Evolutionary conservation across 495 filamentous ascomycete genomes (phyloP).

Genomic region (Xylaria nigripes): DNA sequence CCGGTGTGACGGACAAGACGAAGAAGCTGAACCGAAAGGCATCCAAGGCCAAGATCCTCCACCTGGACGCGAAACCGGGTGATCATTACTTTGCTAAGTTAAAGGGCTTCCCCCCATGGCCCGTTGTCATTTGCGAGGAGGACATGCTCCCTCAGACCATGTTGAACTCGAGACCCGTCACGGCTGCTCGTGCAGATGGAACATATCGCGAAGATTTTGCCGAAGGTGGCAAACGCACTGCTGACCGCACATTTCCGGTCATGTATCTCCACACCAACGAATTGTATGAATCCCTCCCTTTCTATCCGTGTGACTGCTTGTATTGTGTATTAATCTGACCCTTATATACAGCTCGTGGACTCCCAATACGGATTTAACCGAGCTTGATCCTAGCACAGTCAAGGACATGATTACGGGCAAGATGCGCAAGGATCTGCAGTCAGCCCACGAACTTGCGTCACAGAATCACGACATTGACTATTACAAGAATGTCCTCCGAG

Average conservation of each 20-base stretch:
- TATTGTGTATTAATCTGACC: neutral
- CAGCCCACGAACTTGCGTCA: conserved; percentile 63
- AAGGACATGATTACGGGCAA: conserved; percentile 54
- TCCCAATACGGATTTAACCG: conserved; percentile 65
- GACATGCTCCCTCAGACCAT: conserved; percentile 74
- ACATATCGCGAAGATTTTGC: conserved; percentile 74
- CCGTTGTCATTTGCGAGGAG: conserved; percentile 83
- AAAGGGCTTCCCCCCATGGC: conserved; percentile 87
- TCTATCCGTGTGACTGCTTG: neutral
- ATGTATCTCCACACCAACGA: conserved; percentile 93
- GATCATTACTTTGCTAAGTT: conserved; percentile 80
- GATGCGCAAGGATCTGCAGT: conserved; percentile 65
- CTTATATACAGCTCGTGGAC: conserved; percentile 63
- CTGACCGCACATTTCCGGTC: conserved; percentile 79
- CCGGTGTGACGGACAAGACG: conserved; percentile 56
- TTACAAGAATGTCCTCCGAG: conserved; percentile 68
- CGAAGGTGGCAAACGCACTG: conserved; percentile 71
- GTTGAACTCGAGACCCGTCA: conserved; percentile 66
- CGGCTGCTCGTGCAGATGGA: conserved; percentile 69
- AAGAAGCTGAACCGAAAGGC: conserved; percentile 83
- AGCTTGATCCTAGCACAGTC: conserved; percentile 62
- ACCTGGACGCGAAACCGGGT: conserved; percentile 74
- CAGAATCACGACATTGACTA: conserved; percentile 62
- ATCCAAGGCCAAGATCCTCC: conserved; percentile 58
- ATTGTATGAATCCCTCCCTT: conserved; percentile 60